Conservation (phyloP, 495 filamentous ascomycete genomes). For the Lasiosphaeris hirsuta region DNA sequence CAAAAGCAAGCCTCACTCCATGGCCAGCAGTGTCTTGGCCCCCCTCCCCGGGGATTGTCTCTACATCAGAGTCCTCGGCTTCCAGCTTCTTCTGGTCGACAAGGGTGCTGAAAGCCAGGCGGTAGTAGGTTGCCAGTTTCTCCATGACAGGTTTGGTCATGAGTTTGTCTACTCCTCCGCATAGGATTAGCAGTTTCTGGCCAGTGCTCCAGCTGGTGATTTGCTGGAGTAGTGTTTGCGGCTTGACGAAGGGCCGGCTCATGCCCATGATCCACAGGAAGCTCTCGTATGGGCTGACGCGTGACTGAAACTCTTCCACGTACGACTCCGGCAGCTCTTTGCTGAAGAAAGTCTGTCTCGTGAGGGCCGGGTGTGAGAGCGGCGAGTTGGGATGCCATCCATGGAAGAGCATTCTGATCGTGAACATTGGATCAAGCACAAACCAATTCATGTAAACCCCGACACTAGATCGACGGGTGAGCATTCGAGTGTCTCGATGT, state of each 20-base stretch:
- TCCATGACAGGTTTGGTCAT: conserved; percentile 24
- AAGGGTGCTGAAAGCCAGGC: conserved; percentile 40
- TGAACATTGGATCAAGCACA: conserved; percentile 41
- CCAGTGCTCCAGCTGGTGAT: conserved; percentile 29
- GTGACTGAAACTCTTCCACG: conserved; percentile 34
- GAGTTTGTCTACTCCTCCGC: conserved; percentile 32
- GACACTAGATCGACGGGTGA: conserved; percentile 20
- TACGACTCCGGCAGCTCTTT: conserved; percentile 22
- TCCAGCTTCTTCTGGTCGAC: conserved; percentile 79
- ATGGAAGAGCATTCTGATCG: conserved; percentile 39
- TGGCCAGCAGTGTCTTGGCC: conserved; percentile 18
- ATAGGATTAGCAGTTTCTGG: conserved; percentile 38
- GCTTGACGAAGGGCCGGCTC: conserved; percentile 37
- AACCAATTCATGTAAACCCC: conserved; percentile 45
- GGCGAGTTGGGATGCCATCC: conserved; percentile 46
- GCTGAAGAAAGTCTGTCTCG: conserved; percentile 44
- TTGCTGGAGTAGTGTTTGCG: conserved; percentile 30
- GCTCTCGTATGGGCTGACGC: conserved; percentile 41
- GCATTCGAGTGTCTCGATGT: not conserved
- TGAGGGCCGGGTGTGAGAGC: conserved; percentile 40
- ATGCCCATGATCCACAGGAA: conserved; percentile 45
- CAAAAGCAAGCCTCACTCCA: conserved; percentile 33
- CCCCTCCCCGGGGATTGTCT: conserved; percentile 14
- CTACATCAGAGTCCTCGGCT: conserved; percentile 61
- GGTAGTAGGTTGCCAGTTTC: conserved; percentile 49